Conservation (phyloP, 2,329 filamentous ascomycete species). For the Plectosphaerella plurivora region DNA sequence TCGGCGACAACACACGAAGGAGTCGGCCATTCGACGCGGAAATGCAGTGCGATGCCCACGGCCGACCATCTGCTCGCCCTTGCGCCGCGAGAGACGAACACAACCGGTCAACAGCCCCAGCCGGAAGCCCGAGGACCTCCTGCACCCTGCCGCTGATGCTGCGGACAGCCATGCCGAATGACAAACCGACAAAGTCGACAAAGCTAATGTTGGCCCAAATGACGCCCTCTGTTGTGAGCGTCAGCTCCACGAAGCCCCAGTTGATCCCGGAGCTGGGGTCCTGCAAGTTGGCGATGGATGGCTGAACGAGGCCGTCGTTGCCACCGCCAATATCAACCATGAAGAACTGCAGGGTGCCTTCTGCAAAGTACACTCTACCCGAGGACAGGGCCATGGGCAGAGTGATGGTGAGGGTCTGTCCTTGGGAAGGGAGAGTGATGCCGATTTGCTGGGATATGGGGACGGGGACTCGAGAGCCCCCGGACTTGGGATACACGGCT, state of each 20-base stretch:
- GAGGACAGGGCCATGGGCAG: conserved; percentile 34
- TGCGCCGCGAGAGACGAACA: conserved; percentile 36
- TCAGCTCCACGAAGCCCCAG: conserved; percentile 48
- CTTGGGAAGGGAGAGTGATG: conserved; percentile 33
- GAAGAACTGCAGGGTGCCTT: conserved; percentile 36
- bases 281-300: conserved; percentile 35
- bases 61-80: conserved; percentile 28
- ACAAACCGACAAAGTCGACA: conserved; percentile 46
- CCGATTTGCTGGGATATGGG: conserved; percentile 32
- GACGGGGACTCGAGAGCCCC: conserved; percentile 26
- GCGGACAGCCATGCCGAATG: conserved; percentile 43
- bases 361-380: conserved; percentile 41
- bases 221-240: conserved; percentile 29
- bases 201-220: conserved; percentile 46
- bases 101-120: conserved; percentile 29
- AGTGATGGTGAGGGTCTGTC: conserved; percentile 30
- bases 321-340: conserved; percentile 24
- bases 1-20: conserved; percentile 40
- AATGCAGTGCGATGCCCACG: conserved; percentile 42
- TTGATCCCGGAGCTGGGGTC: conserved; percentile 38
- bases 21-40: conserved; percentile 25
- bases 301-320: conserved; percentile 40
- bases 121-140: conserved; percentile 32
- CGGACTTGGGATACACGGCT: conserved; percentile 36
- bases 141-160: conserved; percentile 29